These are phyloP conservation scores for Alternaria arbusti DNA, from an alignment of 2,329 filamentous ascomycete species.

Conservation along the genomic window DNA sequence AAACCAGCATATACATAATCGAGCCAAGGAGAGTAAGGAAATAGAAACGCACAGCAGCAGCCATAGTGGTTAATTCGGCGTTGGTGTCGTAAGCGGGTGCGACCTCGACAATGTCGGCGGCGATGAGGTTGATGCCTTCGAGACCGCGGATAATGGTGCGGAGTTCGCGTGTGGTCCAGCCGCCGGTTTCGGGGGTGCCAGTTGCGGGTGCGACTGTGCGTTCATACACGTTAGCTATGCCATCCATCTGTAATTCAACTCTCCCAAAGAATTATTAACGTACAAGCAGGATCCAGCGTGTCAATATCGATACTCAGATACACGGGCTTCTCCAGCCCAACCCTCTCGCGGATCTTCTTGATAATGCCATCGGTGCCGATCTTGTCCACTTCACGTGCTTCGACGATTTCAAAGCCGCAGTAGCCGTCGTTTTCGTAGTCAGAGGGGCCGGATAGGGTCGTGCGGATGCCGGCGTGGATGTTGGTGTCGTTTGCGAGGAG, in stretches of 20 bases:
- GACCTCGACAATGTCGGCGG: conserved; percentile 76
- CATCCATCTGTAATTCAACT: neutral
- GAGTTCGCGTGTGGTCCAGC: conserved; percentile 76
- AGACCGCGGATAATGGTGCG: conserved; percentile 73
- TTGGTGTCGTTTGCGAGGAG: conserved; percentile 81
- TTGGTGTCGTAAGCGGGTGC: conserved; percentile 75
- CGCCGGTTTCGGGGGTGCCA: conserved; percentile 77
- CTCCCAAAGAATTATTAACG: conserved; percentile 32
- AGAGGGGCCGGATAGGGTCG: conserved; percentile 76
- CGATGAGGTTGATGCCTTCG: conserved; percentile 72
- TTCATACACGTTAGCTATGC: conserved; percentile 5
- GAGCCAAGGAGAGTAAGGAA: neutral
- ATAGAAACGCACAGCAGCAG: conserved; percentile 60
- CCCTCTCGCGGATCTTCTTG: conserved; percentile 75
- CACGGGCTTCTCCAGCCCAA: conserved; percentile 76
- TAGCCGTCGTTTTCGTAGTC: conserved; percentile 89
- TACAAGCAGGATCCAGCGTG: conserved; percentile 81
- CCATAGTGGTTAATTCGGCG: conserved; percentile 76
- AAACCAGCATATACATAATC: neutral
- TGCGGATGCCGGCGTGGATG: conserved; percentile 87
- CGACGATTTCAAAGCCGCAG: conserved; percentile 82
- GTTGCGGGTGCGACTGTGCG: conserved; percentile 70
- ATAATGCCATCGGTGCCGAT: conserved; percentile 77
- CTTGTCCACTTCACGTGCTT: conserved; percentile 73
- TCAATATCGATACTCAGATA: conserved; percentile 89